phyloP scores from a whole-genome alignment of 2,329 filamentous ascomycete species.

The Botrytis sinoallii region DNA sequence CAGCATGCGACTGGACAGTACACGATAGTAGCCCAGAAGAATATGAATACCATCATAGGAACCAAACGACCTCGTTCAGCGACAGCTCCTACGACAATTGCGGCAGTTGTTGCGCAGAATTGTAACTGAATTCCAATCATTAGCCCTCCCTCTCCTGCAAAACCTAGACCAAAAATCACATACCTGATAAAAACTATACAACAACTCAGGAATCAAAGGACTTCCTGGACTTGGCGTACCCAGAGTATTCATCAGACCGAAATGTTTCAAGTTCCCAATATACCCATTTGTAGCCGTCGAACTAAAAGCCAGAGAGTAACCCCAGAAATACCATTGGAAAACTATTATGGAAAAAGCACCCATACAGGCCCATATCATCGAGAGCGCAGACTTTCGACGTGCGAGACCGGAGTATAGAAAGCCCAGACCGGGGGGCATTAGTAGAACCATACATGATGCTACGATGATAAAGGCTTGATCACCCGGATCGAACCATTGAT shows the following conservation, averaged over 20 bases:
- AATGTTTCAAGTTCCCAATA: conserved; percentile 87
- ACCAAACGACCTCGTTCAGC: conserved; percentile 91
- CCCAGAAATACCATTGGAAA: conserved; percentile 99
- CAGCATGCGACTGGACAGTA: conserved; percentile 97
- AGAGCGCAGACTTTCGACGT: conserved; percentile 94
- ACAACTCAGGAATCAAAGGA: conserved; percentile 79
- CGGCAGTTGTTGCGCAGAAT: conserved; percentile 91
- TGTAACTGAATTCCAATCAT: conserved; percentile 65
- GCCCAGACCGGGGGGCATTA: conserved; percentile 95
- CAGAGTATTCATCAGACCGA: conserved; percentile 82
- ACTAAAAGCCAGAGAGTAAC: conserved; percentile 92
- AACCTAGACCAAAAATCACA: neutral
- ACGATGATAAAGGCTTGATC: conserved; percentile 94
- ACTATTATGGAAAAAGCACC: conserved; percentile 85
- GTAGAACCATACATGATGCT: conserved; percentile 84
- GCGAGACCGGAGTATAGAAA: conserved; percentile 97
- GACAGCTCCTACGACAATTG: conserved; percentile 86
- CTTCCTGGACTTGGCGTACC: conserved; percentile 84
- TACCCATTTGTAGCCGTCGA: conserved; percentile 77
- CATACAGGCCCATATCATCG: conserved; percentile 97
- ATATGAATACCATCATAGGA: conserved; percentile 91
- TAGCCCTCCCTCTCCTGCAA: neutral
- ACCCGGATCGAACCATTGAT: conserved; percentile 91
- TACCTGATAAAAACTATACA: conserved; percentile 94
- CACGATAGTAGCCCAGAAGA: conserved; percentile 94